Percentiles rank a stretch among this genome's conserved stretches.
phyloP scores from a whole-genome alignment of 2,329 filamentous ascomycete species.

The Reticulascus tulasneorum region DNA sequence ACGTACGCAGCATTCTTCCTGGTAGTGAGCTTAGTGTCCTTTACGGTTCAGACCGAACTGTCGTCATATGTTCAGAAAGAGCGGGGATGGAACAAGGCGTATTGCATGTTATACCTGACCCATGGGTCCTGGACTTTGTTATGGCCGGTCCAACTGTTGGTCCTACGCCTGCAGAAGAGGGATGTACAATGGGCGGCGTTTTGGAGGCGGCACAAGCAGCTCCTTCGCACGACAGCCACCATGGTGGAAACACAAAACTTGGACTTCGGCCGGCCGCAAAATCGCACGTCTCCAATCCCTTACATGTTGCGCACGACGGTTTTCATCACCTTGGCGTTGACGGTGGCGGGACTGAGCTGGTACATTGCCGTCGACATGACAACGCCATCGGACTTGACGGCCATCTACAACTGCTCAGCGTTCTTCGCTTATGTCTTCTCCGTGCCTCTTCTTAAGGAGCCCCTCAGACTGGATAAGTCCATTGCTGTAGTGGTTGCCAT shows the following conservation, averaged over 20 bases:
- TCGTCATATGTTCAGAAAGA: constrained; percentile 92
- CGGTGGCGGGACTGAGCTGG: constrained; percentile 88
- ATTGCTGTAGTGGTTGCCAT: constrained; percentile 85
- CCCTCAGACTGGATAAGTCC: constrained; percentile 78
- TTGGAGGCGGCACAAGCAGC: constrained; percentile 63
- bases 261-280: constrained; percentile 49
- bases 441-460: constrained; percentile 83
- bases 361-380: constrained; percentile 93
- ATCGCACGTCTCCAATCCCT: constrained; percentile 39
- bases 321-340: constrained; percentile 79
- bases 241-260: constrained; percentile 84
- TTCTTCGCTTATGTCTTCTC: constrained; percentile 99
- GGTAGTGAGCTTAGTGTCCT: constrained; percentile 75
- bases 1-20: constrained; percentile 83
- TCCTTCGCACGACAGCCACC: constrained; percentile 54
- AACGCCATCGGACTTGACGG: constrained; percentile 87
- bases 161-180: constrained; percentile 76
- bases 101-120: constrained; percentile 98
- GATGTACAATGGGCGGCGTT: constrained; percentile 78
- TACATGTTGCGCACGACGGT: constrained; percentile 80
- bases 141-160: constrained; percentile 78
- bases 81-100: constrained; percentile 95
- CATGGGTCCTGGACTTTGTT: constrained; percentile 90
- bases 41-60: constrained; percentile 92
- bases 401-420: constrained; percentile 98